Evolutionary conservation across 305 asterid genomes (phyloP).

Genomic region (Fraxinus latifolia): DNA sequence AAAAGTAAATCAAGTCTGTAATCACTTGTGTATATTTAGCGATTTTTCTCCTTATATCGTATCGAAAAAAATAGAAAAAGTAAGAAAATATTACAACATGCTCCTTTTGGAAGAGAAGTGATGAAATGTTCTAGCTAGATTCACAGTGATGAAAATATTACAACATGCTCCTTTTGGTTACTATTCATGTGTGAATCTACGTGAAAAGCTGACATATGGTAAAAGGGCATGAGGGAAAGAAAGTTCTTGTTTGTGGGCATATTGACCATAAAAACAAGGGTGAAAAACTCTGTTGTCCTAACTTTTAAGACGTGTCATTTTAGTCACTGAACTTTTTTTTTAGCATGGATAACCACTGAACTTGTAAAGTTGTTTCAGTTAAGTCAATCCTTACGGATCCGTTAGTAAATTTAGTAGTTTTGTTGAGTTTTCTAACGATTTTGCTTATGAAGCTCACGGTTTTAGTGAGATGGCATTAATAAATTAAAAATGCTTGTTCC

Average conservation of each 20-base stretch:
- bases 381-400: neutral
- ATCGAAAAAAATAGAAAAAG: neutral
- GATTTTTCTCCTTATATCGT: neutral
- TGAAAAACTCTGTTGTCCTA: neutral
- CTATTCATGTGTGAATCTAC: neutral
- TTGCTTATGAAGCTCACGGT: neutral
- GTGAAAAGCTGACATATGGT: neutral
- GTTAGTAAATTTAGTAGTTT: neutral
- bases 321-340: neutral
- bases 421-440: neutral
- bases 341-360: neutral
- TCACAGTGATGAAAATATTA: neutral
- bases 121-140: neutral
- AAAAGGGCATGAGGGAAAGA: neutral
- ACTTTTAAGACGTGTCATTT: neutral
- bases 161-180: neutral
- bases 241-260: neutral
- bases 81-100: neutral
- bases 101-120: neutral
- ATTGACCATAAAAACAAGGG: neutral
- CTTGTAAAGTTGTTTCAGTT: neutral
- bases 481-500: neutral
- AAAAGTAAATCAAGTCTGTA: constrained; percentile 31
- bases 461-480: neutral
- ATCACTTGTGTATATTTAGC: neutral